Percentiles rank a stretch among this genome's conserved stretches.
Conservation (phyloP, 176 grass and related monocot genomes). For the barley (Hordeum vulgare) region MorexV3_pseudomolecules_assembly NC_058518.1:190550549-190551048, state of each 20-base stretch:
- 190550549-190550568: slow-evolving; percentile 25
- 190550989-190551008: not conserved
- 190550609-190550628: not conserved
- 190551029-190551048: not conserved
- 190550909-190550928: not conserved
- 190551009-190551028: not conserved
- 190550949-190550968: not conserved
- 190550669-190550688: not conserved
- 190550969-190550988: not conserved
- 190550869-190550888: not conserved
- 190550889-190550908: not conserved
- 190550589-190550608: not conserved
- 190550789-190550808: not conserved
- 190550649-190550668: not conserved
- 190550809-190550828: not conserved
- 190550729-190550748: not conserved
- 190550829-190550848: not conserved
- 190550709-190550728: not conserved
- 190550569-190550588: slow-evolving; percentile 1
- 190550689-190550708: not conserved
- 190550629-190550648: not conserved
- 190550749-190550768: not conserved
- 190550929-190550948: not conserved
- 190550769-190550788: not conserved
- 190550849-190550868: not conserved